Evolutionary conservation across 2,329 filamentous ascomycete species (phyloP).

Genomic region (Fusarium agapanthi): DNA sequence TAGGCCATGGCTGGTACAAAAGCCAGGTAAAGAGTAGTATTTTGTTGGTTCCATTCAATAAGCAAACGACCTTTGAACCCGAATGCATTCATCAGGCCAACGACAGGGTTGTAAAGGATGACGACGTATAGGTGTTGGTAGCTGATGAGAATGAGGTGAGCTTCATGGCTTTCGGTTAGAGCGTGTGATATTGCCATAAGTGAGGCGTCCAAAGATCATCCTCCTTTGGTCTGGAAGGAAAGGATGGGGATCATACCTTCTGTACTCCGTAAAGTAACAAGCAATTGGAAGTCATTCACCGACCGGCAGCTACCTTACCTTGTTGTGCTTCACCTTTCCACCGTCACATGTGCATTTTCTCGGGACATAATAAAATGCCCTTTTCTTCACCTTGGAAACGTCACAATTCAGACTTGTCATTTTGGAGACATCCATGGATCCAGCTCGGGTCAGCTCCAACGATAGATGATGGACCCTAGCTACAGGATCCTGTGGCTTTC

Average conservation of each 20-base stretch:
- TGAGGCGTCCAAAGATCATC: neutral
- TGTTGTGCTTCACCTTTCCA: neutral
- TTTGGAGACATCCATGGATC: slow-evolving; percentile 2
- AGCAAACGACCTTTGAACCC: slow-evolving; percentile 7
- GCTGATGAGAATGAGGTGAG: slow-evolving; percentile 11
- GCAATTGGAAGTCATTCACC: neutral
- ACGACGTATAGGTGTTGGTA: slow-evolving; percentile 1
- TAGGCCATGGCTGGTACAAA: neutral
- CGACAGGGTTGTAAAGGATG: slow-evolving; percentile 1
- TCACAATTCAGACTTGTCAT: slow-evolving; percentile 30
- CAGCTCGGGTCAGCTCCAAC: slow-evolving; percentile 13
- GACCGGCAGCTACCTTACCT: neutral
- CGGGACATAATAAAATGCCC: neutral
- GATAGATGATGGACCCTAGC: slow-evolving; percentile 1
- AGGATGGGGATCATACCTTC: neutral
- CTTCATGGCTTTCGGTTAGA: slow-evolving; percentile 12
- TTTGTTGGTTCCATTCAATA: slow-evolving; percentile 1
- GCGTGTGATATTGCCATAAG: neutral
- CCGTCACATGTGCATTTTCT: slow-evolving; percentile 14
- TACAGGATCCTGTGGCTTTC: slow-evolving; percentile 16
- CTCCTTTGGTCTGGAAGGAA: neutral
- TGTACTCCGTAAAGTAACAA: neutral
- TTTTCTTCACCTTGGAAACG: slow-evolving; percentile 19
- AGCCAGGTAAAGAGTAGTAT: neutral
- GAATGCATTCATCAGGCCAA: slow-evolving; percentile 4